phyloP scores from a whole-genome alignment of 805 yeast genomes.

The Wickerhamomyces ciferrii region DNA sequence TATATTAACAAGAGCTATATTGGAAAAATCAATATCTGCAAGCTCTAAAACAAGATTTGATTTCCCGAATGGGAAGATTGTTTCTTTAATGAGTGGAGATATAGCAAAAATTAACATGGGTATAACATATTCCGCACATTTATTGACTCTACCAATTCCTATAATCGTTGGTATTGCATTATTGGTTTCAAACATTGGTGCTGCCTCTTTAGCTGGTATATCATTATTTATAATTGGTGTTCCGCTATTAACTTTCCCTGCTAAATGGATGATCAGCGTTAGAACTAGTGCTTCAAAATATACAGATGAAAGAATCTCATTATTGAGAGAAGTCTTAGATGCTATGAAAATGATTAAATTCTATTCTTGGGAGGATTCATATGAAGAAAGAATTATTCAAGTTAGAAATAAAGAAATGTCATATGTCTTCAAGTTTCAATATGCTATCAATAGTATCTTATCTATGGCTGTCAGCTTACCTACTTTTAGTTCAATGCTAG shows the following conservation, averaged over 20 bases:
- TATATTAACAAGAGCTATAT: conserved; percentile 59
- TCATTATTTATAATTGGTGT: conserved; percentile 39
- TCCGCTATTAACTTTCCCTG: conserved; percentile 31
- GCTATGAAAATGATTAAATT: conserved; percentile 66
- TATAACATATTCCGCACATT: conserved; percentile 46
- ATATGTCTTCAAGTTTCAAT: conserved; percentile 49
- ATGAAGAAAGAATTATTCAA: conserved; percentile 41
- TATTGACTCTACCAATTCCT: conserved; percentile 50
- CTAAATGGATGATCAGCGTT: conserved; percentile 37
- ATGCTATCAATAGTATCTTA: conserved; percentile 40
- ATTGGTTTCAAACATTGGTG: conserved; percentile 61
- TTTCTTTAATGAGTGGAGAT: conserved; percentile 76
- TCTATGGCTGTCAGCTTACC: conserved; percentile 43
- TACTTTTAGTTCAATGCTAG: conserved; percentile 47
- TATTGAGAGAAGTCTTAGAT: conserved; percentile 51
- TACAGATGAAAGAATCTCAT: conserved; percentile 58
- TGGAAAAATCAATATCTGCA: conserved; percentile 61
- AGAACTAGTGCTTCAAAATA: conserved; percentile 45
- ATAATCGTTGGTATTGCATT: conserved; percentile 52
- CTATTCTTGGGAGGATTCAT: conserved; percentile 86
- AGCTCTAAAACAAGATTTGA: conserved; percentile 50
- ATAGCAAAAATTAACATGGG: conserved; percentile 57
- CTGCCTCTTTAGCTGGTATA: conserved; percentile 58
- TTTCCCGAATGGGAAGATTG: conserved; percentile 61
- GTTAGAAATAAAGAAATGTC: conserved; percentile 55